Evolutionary conservation across 352 stramenopile genomes (phyloP).

Genomic region (Pythium sp.): DNA sequence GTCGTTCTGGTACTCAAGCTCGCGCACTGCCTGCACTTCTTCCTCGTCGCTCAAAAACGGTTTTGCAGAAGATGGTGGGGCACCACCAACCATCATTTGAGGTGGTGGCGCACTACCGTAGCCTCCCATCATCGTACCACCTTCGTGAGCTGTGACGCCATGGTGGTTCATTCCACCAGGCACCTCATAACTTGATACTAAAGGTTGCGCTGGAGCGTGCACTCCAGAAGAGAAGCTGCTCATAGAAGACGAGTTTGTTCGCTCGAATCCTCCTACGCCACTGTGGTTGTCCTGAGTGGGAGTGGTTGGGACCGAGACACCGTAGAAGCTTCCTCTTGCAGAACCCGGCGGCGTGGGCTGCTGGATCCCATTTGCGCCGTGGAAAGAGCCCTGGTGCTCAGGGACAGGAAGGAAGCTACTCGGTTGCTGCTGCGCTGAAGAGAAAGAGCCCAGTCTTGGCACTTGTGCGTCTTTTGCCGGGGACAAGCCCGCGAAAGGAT

Average conservation of each 20-base stretch:
- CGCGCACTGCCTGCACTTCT: conserved; percentile 40
- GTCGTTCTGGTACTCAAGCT: conserved; percentile 64
- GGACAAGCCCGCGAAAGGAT: conserved; percentile 57
- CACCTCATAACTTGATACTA: conserved; percentile 23
- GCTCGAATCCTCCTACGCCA: conserved; percentile 15
- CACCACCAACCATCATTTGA: conserved; percentile 9
- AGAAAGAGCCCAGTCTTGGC: conserved; percentile 23
- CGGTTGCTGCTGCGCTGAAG: conserved; percentile 21
- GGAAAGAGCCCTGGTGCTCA: conserved; percentile 16
- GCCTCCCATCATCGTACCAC: conserved; percentile 21
- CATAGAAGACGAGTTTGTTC: conserved; percentile 43
- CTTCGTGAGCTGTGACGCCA: conserved; percentile 16
- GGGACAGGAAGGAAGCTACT: not conserved
- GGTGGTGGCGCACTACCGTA: not conserved
- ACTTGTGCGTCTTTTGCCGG: conserved; percentile 29
- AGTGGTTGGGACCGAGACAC: not conserved
- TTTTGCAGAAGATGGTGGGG: conserved; percentile 20
- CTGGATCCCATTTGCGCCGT: conserved; percentile 8
- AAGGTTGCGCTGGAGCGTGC: conserved; percentile 19
- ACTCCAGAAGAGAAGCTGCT: conserved; percentile 35
- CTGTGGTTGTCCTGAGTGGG: conserved; percentile 6
- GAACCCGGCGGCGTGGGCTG: conserved; percentile 18
- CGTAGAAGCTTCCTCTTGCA: conserved; percentile 18
- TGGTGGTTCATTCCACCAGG: conserved; percentile 19
- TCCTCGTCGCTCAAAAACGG: conserved; percentile 62